Conservation (phyloP, 345 rosid genomes). For the Clausena lansium region DNA sequence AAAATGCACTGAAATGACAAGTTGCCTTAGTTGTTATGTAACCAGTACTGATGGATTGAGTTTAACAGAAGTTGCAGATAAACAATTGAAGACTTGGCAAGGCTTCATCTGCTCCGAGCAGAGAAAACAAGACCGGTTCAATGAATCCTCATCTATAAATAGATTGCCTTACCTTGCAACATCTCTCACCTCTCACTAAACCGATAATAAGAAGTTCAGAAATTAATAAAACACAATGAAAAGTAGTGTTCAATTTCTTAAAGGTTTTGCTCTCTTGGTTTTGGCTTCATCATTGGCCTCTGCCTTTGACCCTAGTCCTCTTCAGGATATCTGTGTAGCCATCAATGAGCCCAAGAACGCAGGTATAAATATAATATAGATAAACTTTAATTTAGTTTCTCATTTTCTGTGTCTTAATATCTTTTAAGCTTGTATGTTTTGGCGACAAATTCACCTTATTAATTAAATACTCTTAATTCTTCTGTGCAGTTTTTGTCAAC, state of each 20-base stretch:
- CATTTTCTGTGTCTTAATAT: background rate
- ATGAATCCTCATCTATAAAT: background rate
- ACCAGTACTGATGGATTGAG: too few species aligned
- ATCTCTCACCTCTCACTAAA: background rate
- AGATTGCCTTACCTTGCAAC: background rate
- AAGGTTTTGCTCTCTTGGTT: constrained; percentile 17
- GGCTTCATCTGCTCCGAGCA: background rate
- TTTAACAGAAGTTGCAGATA: background rate
- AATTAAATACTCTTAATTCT: too few species aligned
- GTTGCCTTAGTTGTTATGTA: background rate
- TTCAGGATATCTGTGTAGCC: constrained; percentile 35
- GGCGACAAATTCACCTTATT: too few species aligned
- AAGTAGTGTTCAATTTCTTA: background rate
- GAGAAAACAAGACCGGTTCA: background rate
- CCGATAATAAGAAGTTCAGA: background rate
- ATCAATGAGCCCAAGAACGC: constrained; percentile 8
- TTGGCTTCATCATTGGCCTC: background rate
- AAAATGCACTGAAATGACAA: background rate
- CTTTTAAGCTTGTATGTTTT: too few species aligned
- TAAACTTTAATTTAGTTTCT: too few species aligned
- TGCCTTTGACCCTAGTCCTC: constrained; percentile 28
- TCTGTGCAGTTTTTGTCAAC: constrained; percentile 24
- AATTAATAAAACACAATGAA: constrained; percentile 2
- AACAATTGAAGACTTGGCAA: background rate
- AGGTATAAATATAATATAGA: background rate